These are phyloP conservation scores for Capsaspora owczarzaki DNA, from an alignment of 78 protist genomes.

Conservation along the genomic window DNA sequence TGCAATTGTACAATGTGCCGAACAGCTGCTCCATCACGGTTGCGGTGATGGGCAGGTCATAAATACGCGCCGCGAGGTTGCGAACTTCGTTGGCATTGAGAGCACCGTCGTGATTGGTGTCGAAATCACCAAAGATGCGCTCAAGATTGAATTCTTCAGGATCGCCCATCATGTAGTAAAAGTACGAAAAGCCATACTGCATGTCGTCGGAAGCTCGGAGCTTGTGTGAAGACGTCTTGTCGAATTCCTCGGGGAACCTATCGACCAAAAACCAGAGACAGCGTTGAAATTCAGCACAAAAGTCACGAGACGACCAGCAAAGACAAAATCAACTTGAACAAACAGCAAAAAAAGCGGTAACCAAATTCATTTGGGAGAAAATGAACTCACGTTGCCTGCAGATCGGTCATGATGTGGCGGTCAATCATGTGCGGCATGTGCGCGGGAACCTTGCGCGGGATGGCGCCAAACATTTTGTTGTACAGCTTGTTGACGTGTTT, in stretches of 20 bases:
- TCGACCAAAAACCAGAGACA: background rate
- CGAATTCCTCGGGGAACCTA: conserved; percentile 67
- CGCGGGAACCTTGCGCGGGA: conserved; percentile 80
- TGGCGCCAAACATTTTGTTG: conserved; percentile 52
- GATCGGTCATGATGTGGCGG: conserved; percentile 50
- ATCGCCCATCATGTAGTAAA: conserved; percentile 67
- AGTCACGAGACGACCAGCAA: no score
- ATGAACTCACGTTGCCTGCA: conserved; percentile 42
- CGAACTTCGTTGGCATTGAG: conserved; percentile 62
- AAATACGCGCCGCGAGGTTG: conserved; percentile 33
- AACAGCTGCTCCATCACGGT: background rate
- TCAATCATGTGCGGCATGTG: conserved; percentile 94
- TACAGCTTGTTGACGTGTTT: conserved; percentile 60
- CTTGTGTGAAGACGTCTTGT: conserved; percentile 65
- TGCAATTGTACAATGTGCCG: background rate
- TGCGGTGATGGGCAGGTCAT: conserved; percentile 24
- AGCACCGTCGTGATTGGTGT: conserved; percentile 54
- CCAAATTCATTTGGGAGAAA: no score
- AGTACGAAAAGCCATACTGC: conserved; percentile 87
- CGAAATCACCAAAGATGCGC: conserved; percentile 41
- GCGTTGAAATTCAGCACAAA: background rate
- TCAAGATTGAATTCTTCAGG: background rate
- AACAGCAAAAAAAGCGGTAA: no score
- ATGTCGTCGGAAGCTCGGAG: conserved; percentile 66
- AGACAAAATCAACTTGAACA: no score